A percentile compares a stretch with the other conserved stretches of the same genome.
Evolutionary conservation across 2,329 filamentous ascomycete genomes (phyloP).

Genomic region (Paecilomyces sp.): DNA sequence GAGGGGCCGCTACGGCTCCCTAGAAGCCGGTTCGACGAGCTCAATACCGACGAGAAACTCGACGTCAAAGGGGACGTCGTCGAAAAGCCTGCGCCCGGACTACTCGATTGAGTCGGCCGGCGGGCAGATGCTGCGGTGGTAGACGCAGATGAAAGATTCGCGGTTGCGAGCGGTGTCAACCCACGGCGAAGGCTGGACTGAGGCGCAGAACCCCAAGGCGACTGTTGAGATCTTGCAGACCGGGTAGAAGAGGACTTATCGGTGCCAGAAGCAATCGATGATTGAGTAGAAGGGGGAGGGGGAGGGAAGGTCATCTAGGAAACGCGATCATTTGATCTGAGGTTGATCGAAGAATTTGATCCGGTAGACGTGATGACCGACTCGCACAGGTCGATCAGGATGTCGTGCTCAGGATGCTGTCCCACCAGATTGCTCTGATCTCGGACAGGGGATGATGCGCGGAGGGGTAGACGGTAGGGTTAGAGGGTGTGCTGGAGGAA

Average conservation of each 20-base stretch:
- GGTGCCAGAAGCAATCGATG: slow-evolving; percentile 45
- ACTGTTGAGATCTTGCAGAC: slow-evolving; percentile 42
- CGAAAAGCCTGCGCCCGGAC: slow-evolving; percentile 41
- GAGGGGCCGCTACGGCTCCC: slow-evolving; percentile 47
- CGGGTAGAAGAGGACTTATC: slow-evolving; percentile 41
- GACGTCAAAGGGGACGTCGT: slow-evolving; percentile 46
- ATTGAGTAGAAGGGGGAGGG: slow-evolving; percentile 45
- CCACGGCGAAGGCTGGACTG: slow-evolving; percentile 50
- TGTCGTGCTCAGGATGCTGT: background rate
- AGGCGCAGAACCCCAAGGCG: slow-evolving; percentile 51
- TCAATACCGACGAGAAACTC: slow-evolving; percentile 47
- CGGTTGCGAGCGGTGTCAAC: slow-evolving; percentile 52
- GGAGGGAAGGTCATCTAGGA: slow-evolving; percentile 52
- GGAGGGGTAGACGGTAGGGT: slow-evolving; percentile 16
- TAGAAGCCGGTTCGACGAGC: slow-evolving; percentile 43
- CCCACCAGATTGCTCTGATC: background rate
- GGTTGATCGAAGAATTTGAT: slow-evolving; percentile 29
- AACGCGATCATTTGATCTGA: slow-evolving; percentile 45
- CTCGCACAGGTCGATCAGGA: background rate
- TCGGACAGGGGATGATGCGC: slow-evolving; percentile 9
- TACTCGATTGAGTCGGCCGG: slow-evolving; percentile 40
- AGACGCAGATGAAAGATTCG: slow-evolving; percentile 37
- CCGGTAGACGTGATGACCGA: slow-evolving; percentile 4
- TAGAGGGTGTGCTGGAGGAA: slow-evolving; percentile 18
- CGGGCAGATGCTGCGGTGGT: slow-evolving; percentile 35